Evolutionary conservation across 495 filamentous ascomycete genomes (phyloP).

Genomic region (Penicillium chermesinum): DNA sequence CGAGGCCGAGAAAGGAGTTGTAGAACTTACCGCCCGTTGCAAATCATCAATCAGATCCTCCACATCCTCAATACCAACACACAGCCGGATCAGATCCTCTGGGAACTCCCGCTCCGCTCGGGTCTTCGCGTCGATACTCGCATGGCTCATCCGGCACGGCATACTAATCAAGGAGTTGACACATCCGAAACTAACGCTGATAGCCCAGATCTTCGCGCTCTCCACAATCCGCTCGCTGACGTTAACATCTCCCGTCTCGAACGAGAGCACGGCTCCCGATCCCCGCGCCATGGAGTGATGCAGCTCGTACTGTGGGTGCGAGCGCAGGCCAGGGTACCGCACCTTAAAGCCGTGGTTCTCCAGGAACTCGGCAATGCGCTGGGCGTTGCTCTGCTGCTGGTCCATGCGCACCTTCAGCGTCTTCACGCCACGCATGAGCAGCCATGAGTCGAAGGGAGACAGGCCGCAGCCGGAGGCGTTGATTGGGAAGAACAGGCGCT

Average conservation of each 20-base stretch:
- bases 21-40: slow-evolving; percentile 70
- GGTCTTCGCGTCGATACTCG: slow-evolving; percentile 94
- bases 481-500: slow-evolving; percentile 93
- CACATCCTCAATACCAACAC: slow-evolving; percentile 93
- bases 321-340: slow-evolving; percentile 86
- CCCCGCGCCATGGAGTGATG: slow-evolving; percentile 94
- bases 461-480: slow-evolving; percentile 92
- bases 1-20: neutral
- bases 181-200: slow-evolving; percentile 94
- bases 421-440: slow-evolving; percentile 90
- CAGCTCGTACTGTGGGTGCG: slow-evolving; percentile 92
- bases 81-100: slow-evolving; percentile 91
- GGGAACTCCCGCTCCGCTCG: slow-evolving; percentile 84
- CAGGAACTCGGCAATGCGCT: slow-evolving; percentile 85
- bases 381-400: slow-evolving; percentile 90
- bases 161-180: slow-evolving; percentile 98
- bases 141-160: slow-evolving; percentile 99
- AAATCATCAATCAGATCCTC: slow-evolving; percentile 93
- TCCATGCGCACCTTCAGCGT: slow-evolving; percentile 97
- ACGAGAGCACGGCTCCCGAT: slow-evolving; percentile 87
- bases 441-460: slow-evolving; percentile 91
- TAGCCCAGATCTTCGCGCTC: slow-evolving; percentile 84
- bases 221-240: slow-evolving; percentile 92
- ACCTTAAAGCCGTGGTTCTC: slow-evolving; percentile 90
- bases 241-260: slow-evolving; percentile 82